These are phyloP conservation scores for Klebsormidium nitens DNA, from an alignment of 139 green algal species.

Conservation along the genomic window DNA sequence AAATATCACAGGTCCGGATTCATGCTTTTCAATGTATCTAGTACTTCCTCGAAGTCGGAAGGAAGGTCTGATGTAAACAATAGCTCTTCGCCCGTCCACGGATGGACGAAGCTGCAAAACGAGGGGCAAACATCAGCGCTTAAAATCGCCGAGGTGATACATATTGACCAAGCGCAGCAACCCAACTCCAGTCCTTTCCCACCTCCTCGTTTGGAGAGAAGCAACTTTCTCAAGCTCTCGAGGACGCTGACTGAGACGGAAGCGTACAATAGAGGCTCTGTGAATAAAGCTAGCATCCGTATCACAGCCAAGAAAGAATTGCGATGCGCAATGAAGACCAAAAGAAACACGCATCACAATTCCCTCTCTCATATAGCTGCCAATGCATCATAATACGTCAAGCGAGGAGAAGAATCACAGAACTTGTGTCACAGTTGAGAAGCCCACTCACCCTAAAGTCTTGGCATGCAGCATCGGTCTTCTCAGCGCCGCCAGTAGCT, in stretches of 20 bases:
- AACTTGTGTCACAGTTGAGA: not conserved
- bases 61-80: slow-evolving; percentile 27
- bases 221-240: not conserved
- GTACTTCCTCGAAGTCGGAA: slow-evolving; percentile 35
- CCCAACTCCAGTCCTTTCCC: not conserved
- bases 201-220: not conserved
- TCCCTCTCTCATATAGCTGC: not conserved
- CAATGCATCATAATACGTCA: not conserved
- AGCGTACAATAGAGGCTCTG: not conserved
- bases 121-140: not conserved
- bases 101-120: slow-evolving; percentile 31
- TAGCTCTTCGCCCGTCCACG: slow-evolving; percentile 34
- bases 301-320: not conserved
- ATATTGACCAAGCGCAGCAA: not conserved
- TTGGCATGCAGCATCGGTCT: slow-evolving; percentile 40
- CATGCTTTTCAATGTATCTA: no score
- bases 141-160: not conserved
- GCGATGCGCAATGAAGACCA: not conserved
- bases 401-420: not conserved
- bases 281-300: not conserved
- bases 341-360: not conserved
- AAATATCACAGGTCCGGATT: no score
- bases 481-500: slow-evolving; percentile 4
- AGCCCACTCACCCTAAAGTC: slow-evolving; percentile 28
- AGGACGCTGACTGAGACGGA: no score